Evolutionary conservation across 2,329 filamentous ascomycete genomes (phyloP).

Genomic region (Ophiostoma sp.): DNA sequence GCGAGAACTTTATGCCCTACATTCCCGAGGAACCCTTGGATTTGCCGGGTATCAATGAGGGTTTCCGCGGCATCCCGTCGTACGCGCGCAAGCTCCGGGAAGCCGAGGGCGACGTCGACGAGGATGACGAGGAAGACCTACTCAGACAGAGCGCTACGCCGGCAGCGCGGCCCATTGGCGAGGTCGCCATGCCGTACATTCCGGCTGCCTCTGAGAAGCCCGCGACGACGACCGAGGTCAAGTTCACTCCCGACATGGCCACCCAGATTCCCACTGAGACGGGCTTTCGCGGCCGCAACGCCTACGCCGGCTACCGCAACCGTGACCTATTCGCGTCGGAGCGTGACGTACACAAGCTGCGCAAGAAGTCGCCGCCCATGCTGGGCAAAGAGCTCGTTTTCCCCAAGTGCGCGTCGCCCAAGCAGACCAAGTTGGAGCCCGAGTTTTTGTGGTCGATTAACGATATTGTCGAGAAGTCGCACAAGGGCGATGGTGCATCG

Average conservation of each 20-base stretch:
- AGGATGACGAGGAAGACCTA: slow-evolving; percentile 31
- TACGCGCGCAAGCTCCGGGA: slow-evolving; percentile 28
- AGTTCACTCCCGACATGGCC: not conserved
- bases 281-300: slow-evolving; percentile 44
- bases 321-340: slow-evolving; percentile 51
- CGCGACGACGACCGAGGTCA: not conserved
- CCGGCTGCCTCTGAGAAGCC: slow-evolving; percentile 32
- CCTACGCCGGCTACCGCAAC: slow-evolving; percentile 47
- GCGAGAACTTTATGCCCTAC: slow-evolving; percentile 38
- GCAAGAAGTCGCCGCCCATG: slow-evolving; percentile 72
- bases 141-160: slow-evolving; percentile 21
- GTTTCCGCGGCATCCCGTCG: slow-evolving; percentile 26
- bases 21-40: slow-evolving; percentile 35
- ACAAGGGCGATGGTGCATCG: slow-evolving; percentile 44
- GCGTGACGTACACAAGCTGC: slow-evolving; percentile 51
- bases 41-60: slow-evolving; percentile 11
- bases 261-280: slow-evolving; percentile 43
- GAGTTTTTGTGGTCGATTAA: slow-evolving; percentile 62
- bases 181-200: slow-evolving; percentile 39
- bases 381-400: slow-evolving; percentile 79
- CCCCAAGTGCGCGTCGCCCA: slow-evolving; percentile 77
- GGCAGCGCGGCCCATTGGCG: slow-evolving; percentile 34
- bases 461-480: slow-evolving; percentile 47
- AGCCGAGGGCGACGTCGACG: slow-evolving; percentile 27
- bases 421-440: slow-evolving; percentile 79